Base-by-base conservation (phyloP, 805 yeast species). In the Metschnikowia lunata region DNA sequence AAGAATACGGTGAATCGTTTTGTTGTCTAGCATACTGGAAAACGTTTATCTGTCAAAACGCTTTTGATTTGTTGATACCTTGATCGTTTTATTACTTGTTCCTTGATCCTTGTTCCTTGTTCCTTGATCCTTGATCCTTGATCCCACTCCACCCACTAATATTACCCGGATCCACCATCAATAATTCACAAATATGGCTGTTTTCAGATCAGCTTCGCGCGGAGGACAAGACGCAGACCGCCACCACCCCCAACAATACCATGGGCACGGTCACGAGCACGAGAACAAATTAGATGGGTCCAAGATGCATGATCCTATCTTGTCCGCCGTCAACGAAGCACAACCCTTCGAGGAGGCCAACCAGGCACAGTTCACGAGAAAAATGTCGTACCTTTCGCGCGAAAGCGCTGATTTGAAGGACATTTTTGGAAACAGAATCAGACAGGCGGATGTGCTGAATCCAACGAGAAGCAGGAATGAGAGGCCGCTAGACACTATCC, bases 401-500 rank as follows among this genome's bases (percentile, higher is more conserved):
- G 80, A 77, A 27, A 71, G 77, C 37, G 72, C 71, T 34, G 81
- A 82, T 27, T 59, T 81, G 56, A 79, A 78, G 54, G 99, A 93
- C 63, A 81, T 88, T 35, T 91, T 90, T 63, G 99, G 99, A 15
- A 78, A 78, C 47, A 80, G 83, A 7, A 93, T 93, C 57, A 61
- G 60, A 3, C 80, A 79, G 51, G 86, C 95, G 7, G 99, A 93
- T 62, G 74, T 85, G 54, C 88, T 96, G 32, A 93, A 93, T 61
- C 99, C 99, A 27, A 83, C 97, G 7, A 78, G 99, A 58, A 69
- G 85, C 15, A 79, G 99, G 65, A 91, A 90, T 63, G 99, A 93
- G 67, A 80, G 99, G 58, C 99, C 99, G 4, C 71, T 93, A 57
- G 99, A 95, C 64, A 93, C 99, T 2, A 90, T 93, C 58, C 76